Evolutionary conservation across 495 filamentous ascomycete genomes (phyloP).

Genomic region (Penicillium chermesinum): DNA sequence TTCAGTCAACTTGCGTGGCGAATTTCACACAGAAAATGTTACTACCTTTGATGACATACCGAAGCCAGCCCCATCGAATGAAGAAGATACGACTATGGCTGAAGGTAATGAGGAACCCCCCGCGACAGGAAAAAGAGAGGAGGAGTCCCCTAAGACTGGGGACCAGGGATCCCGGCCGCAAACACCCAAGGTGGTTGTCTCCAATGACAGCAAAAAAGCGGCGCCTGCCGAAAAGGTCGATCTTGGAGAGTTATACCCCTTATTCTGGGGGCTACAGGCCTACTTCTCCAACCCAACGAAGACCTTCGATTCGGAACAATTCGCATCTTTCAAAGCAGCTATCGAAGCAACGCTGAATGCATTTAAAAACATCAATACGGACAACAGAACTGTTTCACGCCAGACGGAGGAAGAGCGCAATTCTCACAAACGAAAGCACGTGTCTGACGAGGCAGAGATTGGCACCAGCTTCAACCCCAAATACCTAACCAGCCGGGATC

Average conservation of each 20-base stretch:
- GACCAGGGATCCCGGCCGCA: slow-evolving; percentile 24
- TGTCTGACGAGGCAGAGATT: slow-evolving; percentile 54
- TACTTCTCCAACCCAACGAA: slow-evolving; percentile 85
- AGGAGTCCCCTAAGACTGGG: slow-evolving; percentile 11
- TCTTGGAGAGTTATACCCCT: slow-evolving; percentile 72
- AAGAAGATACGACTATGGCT: slow-evolving; percentile 56
- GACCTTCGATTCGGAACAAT: slow-evolving; percentile 65
- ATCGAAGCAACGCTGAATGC: slow-evolving; percentile 72
- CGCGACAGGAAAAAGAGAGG: slow-evolving; percentile 13
- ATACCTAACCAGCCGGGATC: slow-evolving; percentile 88
- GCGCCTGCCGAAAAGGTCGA: slow-evolving; percentile 47
- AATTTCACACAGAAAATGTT: slow-evolving; percentile 94
- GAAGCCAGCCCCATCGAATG: slow-evolving; percentile 22
- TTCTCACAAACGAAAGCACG: slow-evolving; percentile 68
- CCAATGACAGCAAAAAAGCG: slow-evolving; percentile 42
- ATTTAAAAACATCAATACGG: slow-evolving; percentile 74
- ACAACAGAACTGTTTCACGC: slow-evolving; percentile 43
- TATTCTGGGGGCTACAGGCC: slow-evolving; percentile 91
- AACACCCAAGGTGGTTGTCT: slow-evolving; percentile 48
- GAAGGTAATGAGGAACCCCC: slow-evolving; percentile 45
- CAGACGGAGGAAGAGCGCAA: slow-evolving; percentile 54
- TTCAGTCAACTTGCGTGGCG: slow-evolving; percentile 91
- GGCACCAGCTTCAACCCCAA: slow-evolving; percentile 88
- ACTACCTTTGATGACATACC: slow-evolving; percentile 70
- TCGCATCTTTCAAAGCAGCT: slow-evolving; percentile 70